Base-by-base conservation (phyloP, 2,329 filamentous ascomycete species). In the Monilinia laxa region DNA sequence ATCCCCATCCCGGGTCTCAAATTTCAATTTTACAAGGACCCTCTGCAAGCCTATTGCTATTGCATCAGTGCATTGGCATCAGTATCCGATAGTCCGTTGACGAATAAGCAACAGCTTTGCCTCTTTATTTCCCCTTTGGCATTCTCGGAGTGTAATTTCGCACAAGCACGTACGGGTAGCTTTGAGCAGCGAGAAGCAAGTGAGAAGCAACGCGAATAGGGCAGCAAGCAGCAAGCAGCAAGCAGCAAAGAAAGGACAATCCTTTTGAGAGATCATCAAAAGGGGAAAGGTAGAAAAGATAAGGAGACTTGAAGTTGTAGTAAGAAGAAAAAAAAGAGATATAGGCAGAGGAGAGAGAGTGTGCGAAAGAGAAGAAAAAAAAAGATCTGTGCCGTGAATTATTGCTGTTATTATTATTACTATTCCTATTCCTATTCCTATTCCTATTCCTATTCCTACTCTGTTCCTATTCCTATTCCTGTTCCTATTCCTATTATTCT, bases 91-190 rank as follows among this genome's bases (percentile, higher is more conserved):
- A 38, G 38, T 7, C 28, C 20, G 45, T 16, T 47, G 31, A 51
- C 58, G 31, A 62, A 62, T 62, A 38, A 11, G 45, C 14, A 51
- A 51, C n/a, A 4, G 28, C 28, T 2, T 25, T 25, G 35, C 28
- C n/a, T 23, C 45, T 38, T 52, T 40, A 35, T 35, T 6, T 6
- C 31, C 31, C 31, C 31, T 35, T 35, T 35, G 31, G n/a, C 58
- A 38, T 62, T 62, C 58, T 62, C 38, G 28, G 58, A 20, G n/a
- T 40, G 58, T 14, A 51, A 62, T 62, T 62, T 62, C 28, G 45
- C 58, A 16, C 25, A 60, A 51, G 58, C 58, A 62, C 58, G 47
- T 18, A 40, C 58, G 35, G 35, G 47, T 60, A 20, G 58, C 45
- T 51, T 38, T 16, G 16, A 51, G 45, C 28, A 12, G 28, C 31